Evolutionary conservation across 176 grass and related monocot genomes (phyloP).

Genomic region (Saccharum spontaneum): DNA sequence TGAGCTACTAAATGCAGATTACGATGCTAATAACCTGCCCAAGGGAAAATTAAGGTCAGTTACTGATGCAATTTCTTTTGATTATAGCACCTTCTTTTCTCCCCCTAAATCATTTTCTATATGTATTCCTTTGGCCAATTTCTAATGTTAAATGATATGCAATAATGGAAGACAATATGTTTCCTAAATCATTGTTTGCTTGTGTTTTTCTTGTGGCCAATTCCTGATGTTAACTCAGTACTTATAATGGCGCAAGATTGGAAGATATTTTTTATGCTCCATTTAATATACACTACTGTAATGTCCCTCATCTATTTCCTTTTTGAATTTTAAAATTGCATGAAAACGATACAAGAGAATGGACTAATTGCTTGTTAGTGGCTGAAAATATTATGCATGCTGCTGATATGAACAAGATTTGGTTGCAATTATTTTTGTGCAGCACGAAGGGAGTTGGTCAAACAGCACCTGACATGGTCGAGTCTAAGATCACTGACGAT

Average conservation of each 20-base stretch:
- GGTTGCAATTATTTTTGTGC: slow-evolving; percentile 35
- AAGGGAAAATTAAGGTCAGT: slow-evolving; percentile 83
- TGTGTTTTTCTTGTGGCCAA: background rate
- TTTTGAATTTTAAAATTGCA: background rate
- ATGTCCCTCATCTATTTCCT: background rate
- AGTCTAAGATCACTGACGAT: slow-evolving; percentile 59
- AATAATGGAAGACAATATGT: background rate
- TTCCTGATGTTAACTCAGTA: background rate
- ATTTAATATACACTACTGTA: slow-evolving; percentile 7
- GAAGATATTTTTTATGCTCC: background rate
- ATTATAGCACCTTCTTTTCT: background rate
- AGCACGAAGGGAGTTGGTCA: slow-evolving; percentile 87
- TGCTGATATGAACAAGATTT: slow-evolving; percentile 20
- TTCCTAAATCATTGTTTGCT: background rate
- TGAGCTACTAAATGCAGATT: slow-evolving; percentile 66
- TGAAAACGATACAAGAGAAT: background rate
- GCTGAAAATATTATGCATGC: background rate
- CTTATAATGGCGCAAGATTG: background rate
- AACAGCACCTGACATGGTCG: slow-evolving; percentile 50
- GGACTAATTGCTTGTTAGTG: background rate
- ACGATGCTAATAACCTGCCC: slow-evolving; percentile 74
- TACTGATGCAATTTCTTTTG: slow-evolving; percentile 14
- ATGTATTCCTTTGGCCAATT: background rate
- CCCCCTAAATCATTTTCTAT: background rate
- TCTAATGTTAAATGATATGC: background rate